Evolutionary conservation across 768 basidiomycete genomes (phyloP), one percentile per base, ranked within the genome.

Genomic region (Termitomyces sp.): DNA sequence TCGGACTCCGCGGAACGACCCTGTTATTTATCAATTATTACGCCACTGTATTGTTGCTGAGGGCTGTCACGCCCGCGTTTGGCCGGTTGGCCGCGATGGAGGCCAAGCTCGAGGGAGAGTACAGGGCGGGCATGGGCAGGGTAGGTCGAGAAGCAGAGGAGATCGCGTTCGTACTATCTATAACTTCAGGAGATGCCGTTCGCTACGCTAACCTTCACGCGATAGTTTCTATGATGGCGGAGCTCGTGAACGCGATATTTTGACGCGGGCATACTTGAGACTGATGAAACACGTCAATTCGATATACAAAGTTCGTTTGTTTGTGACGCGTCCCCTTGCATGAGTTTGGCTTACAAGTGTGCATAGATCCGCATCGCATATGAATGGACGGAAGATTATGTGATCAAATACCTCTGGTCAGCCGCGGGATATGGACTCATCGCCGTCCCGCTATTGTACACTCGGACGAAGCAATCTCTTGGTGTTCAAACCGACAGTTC

Each of bases 351-450:
- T 48, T 40, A 53, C 28, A 37, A 38, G 28, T 5, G 38, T 30
- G 30, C 30, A 12, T 58, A 91, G 89, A 91, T 93, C 52, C 86
- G 93, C 15, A 91, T 95, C 47, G 88, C 88, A 1, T 95, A 92
- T 65, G 91, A 86, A 72, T 97, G 91, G 94, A 97, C 91, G 0
- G 95, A 97, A 67, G 95, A 97, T 73, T 94, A 92, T 62, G 89
- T 97, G 19, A 94, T 97, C 77, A 97, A 97, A 70, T 98, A 97
- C 68, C 73, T 91, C 9, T 97, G 94, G 95, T 93, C 90, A 10
- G 94, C 94, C 1, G 86, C 85, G 4, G 96, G 96, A 0, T 98
- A 98, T 69, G 81, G 79, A 4, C 78, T 98, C 21, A 98, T 98
- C 66, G 91, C 94, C 8, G 86, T 98, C 1, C 96, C 95, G 0